These are phyloP conservation scores for Cercospora berteroae DNA, from an alignment of 2,329 filamentous ascomycete species.

Conservation along the genomic window DNA sequence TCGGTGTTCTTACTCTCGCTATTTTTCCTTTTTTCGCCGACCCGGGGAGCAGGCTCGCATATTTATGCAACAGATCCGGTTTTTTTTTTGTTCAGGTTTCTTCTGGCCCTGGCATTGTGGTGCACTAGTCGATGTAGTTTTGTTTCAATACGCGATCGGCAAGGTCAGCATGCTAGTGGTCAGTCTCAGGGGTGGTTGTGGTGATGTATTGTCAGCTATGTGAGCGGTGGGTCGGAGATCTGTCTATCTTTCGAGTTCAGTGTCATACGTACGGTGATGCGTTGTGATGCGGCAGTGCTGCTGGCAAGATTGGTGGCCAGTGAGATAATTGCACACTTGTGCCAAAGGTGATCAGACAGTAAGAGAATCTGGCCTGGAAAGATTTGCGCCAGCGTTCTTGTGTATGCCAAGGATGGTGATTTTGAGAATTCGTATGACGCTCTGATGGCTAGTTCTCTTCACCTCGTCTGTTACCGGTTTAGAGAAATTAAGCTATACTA, in stretches of 20 bases:
- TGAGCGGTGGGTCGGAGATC: neutral
- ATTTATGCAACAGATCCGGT: neutral
- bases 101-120: neutral
- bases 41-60: neutral
- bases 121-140: neutral
- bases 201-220: neutral
- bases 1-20: neutral
- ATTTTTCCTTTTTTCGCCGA: neutral
- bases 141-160: neutral
- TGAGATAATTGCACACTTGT: neutral
- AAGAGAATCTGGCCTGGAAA: too few species aligned
- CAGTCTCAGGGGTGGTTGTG: neutral
- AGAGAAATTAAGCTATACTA: constrained; percentile 3
- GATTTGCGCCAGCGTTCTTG: too few species aligned
- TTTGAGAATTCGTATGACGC: too few species aligned
- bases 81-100: neutral
- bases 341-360: neutral
- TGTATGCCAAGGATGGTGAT: too few species aligned
- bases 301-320: neutral
- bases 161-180: neutral
- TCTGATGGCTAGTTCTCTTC: neutral
- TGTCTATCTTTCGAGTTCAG: neutral
- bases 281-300: neutral
- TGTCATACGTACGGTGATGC: neutral
- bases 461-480: neutral